A percentile compares a stretch with the other conserved stretches of the same genome.
Evolutionary conservation across 495 filamentous ascomycete species (phyloP).

Genomic region (Saxophila tyrrhenica): DNA sequence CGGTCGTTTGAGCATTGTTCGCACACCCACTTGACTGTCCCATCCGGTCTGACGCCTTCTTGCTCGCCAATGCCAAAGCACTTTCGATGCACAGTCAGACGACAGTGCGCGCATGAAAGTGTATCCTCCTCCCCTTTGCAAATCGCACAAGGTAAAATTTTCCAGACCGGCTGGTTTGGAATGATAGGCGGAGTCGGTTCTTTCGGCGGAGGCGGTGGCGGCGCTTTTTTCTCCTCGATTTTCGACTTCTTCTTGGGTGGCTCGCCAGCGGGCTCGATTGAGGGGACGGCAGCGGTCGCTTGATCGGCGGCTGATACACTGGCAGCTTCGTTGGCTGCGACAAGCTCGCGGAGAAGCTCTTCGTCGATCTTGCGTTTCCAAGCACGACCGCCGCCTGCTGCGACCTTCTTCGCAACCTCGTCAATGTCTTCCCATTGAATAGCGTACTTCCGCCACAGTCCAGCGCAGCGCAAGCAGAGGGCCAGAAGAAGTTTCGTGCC

Average conservation of each 20-base stretch:
- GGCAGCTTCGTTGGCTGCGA: conserved; percentile 42
- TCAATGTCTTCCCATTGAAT: conserved; percentile 96
- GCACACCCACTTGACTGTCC: conserved; percentile 70
- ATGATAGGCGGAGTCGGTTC: conserved; percentile 27
- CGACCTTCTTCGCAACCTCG: conserved; percentile 82
- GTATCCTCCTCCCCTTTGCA: conserved; percentile 61
- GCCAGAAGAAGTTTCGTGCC: conserved; percentile 64
- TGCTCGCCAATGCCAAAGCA: conserved; percentile 79
- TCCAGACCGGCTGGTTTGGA: conserved; percentile 25
- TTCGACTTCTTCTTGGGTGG: conserved; percentile 53
- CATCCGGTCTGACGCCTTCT: conserved; percentile 30
- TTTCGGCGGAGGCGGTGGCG: conserved; percentile 25
- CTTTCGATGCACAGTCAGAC: conserved; percentile 80
- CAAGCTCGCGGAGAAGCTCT: conserved; percentile 74
- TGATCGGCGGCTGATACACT: conserved; percentile 22
- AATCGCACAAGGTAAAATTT: conserved; percentile 65
- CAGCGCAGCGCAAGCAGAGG: conserved; percentile 78
- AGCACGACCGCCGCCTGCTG: conserved; percentile 69
- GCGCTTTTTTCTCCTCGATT: conserved; percentile 44
- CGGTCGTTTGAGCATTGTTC: conserved; percentile 94
- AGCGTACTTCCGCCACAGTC: conserved; percentile 86
- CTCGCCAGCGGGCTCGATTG: conserved; percentile 7
- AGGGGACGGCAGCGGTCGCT: not conserved
- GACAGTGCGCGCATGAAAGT: conserved; percentile 73
- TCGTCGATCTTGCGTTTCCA: conserved; percentile 86